Evolutionary conservation across 495 filamentous ascomycete genomes (phyloP), one percentile per base, ranked within the genome.

Genomic region (Hypoxylon trugodes): DNA sequence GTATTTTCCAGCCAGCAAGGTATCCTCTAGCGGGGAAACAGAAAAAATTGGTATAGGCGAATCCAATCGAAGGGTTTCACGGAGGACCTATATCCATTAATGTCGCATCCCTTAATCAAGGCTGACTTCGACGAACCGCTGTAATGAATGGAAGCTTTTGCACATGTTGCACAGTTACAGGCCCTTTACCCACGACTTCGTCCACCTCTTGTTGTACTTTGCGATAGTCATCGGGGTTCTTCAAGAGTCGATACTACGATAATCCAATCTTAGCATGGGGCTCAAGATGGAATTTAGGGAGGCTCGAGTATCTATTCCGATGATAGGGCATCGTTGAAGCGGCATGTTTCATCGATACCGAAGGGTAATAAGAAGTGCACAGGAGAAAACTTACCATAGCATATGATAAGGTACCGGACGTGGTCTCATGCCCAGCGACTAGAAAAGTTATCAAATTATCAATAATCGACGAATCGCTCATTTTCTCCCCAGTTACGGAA

Each of bases 361-460:
- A n/a, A n/a, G n/a, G n/a, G n/a, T n/a, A n/a, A n/a, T n/a, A n/a
- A n/a, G n/a, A n/a, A n/a, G n/a, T n/a, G n/a, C n/a, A n/a, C n/a
- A n/a, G n/a, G n/a, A n/a, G n/a, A n/a, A n/a, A 25, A 15, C 52
- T 47, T 21, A 64, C 60, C 52, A 64, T 52, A n/a, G 74, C 43
- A 50, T 80, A 82, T 7, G 79, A 80, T n/a, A 82, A 61, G 3
- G 76, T 56, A 4, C 77, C 79, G 15, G 82, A 84, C 0, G 87
- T 90, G 0, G 87, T 90, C 70, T 90, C 87, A 59, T 90, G 87
- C 2, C 87, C 87, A 33, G 84, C 86, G 74, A 87, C 82, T 60
- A 89, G 54, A 61, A 89, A 88, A 0, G 86, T 88, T 13, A 84
- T 82, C 77, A 91, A 82, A 61, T 90, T 87, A 53, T 87, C 73